Evolutionary conservation across 192 early-diverging fungal species (phyloP).

Genomic region (Entomortierella lignicola): DNA sequence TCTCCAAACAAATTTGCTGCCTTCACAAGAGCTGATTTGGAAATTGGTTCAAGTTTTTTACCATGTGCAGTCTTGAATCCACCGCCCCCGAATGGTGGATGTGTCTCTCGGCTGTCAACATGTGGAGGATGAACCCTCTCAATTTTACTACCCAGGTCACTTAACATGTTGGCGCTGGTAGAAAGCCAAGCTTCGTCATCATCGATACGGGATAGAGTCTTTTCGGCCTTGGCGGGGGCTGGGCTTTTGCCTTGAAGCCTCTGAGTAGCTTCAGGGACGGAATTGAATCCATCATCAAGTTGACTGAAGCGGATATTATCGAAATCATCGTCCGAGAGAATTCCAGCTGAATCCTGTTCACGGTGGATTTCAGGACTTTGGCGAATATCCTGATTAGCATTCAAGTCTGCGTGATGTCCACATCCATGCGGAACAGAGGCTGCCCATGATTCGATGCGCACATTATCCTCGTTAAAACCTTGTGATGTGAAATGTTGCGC

Average conservation of each 20-base stretch:
- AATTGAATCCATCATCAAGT: slow-evolving; percentile 33
- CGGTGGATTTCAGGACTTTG: not conserved
- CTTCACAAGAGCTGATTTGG: slow-evolving; percentile 16
- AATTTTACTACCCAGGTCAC: not conserved
- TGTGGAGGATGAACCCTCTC: not conserved
- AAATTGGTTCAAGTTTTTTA: slow-evolving; percentile 14
- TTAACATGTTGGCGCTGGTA: slow-evolving; percentile 5
- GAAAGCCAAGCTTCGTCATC: slow-evolving; percentile 3
- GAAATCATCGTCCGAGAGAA: slow-evolving; percentile 22
- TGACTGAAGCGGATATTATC: slow-evolving; percentile 35
- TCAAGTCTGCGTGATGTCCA: not conserved
- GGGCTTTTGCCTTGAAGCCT: not conserved
- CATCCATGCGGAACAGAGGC: not conserved
- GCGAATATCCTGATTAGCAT: not conserved
- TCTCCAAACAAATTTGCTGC: slow-evolving; percentile 12
- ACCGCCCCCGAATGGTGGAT: not conserved
- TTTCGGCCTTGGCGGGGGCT: not conserved
- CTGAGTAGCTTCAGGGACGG: slow-evolving; percentile 9
- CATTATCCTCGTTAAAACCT: not conserved
- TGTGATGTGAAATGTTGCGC: not conserved
- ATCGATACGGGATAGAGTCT: not conserved
- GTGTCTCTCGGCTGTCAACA: not conserved
- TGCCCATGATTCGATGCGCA: slow-evolving; percentile 1
- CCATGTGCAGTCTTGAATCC: slow-evolving; percentile 31
- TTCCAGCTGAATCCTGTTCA: not conserved